Conservation (phyloP, 352 stramenopile genomes). For the Pseudoperonospora humuli region DNA sequence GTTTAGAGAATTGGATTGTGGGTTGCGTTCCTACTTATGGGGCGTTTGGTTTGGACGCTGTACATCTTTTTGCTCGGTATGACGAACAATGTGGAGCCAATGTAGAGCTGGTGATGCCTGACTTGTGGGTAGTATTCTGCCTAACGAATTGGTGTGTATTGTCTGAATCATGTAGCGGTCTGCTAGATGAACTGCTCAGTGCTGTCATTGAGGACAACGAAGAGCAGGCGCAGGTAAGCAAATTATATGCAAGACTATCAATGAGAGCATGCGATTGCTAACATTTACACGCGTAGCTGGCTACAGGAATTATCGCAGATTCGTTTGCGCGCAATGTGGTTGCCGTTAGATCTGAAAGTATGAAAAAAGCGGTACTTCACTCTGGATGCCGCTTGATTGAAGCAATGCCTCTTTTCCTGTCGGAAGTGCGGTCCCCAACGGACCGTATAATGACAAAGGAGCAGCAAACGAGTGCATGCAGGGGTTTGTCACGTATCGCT, state of each 20-base stretch:
- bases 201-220: slow-evolving; percentile 25
- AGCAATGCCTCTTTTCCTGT: slow-evolving; percentile 18
- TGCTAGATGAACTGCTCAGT: slow-evolving; percentile 38
- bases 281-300: slow-evolving; percentile 28
- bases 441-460: slow-evolving; percentile 13
- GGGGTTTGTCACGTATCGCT: slow-evolving; percentile 35
- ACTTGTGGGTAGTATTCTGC: background rate
- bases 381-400: slow-evolving; percentile 19
- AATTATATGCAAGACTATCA: background rate
- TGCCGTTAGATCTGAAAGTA: slow-evolving; percentile 7
- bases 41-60: slow-evolving; percentile 39
- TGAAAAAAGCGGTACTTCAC: slow-evolving; percentile 28
- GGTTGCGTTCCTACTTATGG: slow-evolving; percentile 42
- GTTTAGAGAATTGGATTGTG: slow-evolving; percentile 57
- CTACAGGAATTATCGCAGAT: slow-evolving; percentile 53
- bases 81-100: background rate
- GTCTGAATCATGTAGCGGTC: slow-evolving; percentile 17
- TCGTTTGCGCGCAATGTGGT: slow-evolving; percentile 33
- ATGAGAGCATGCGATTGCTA: background rate
- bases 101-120: background rate
- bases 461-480: slow-evolving; percentile 21
- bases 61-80: slow-evolving; percentile 32
- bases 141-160: background rate
- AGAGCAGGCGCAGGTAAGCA: slow-evolving; percentile 39
- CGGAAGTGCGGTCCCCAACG: background rate